Percentiles rank a stretch among this genome's conserved stretches.
Evolutionary conservation across 1,139 yeast species (phyloP).

Genomic region (Keqinozyma sinolaborantium): DNA sequence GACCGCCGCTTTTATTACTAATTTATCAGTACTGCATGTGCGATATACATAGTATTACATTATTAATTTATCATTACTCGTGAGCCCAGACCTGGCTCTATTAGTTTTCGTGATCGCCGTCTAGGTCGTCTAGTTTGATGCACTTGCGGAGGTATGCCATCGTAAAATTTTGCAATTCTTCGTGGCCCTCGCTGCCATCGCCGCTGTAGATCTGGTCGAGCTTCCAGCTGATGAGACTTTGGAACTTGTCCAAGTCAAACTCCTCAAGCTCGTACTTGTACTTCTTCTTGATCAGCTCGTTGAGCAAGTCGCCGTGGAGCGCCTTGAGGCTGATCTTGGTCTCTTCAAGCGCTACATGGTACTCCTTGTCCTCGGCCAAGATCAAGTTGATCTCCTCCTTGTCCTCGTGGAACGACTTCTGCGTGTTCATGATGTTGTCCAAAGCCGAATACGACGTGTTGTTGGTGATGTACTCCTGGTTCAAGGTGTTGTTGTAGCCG

Average conservation of each 20-base stretch:
- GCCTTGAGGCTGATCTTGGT: conserved; percentile 9
- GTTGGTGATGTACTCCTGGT: conserved; percentile 41
- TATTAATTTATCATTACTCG: no score
- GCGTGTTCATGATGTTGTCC: conserved; percentile 35
- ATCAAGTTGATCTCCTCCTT: conserved; percentile 35
- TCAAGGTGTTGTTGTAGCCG: conserved; percentile 37
- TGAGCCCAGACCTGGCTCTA: no score
- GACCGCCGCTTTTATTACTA: no score
- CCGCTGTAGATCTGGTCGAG: conserved; percentile 22
- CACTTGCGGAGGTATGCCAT: conserved; percentile 27
- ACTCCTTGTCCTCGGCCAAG: conserved; percentile 34
- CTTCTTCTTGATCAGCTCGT: conserved; percentile 8
- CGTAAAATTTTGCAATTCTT: conserved; percentile 28
- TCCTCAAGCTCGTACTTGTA: conserved; percentile 11
- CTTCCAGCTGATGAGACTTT: conserved; percentile 17
- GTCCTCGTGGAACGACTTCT: conserved; percentile 41
- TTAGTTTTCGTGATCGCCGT: conserved; percentile 1
- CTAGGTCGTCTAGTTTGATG: conserved; percentile 18
- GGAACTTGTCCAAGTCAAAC: conserved; percentile 28
- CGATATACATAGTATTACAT: no score
- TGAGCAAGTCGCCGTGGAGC: conserved; percentile 3
- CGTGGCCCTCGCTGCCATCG: conserved; percentile 9
- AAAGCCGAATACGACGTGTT: conserved; percentile 37
- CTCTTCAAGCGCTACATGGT: conserved; percentile 23
- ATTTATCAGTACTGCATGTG: no score